Percentiles rank a stretch among this genome's conserved stretches.
These are phyloP conservation scores for Paecilomyces sp. DNA, from an alignment of 2,329 filamentous ascomycete genomes.

Conservation along the genomic window DNA sequence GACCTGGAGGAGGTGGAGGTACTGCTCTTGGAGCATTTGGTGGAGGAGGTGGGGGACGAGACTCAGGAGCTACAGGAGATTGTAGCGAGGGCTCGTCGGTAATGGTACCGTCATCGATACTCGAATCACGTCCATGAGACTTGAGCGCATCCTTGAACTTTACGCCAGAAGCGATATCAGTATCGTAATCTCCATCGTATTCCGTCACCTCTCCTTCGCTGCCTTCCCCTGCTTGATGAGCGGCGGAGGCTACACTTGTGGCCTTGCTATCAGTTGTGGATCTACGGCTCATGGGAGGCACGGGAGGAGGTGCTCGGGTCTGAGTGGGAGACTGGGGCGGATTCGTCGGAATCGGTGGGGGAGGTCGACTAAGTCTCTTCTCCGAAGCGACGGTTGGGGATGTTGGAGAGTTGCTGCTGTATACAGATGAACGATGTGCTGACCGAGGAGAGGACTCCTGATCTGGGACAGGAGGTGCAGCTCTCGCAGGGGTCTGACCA, in stretches of 20 bases:
- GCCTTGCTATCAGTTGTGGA: constrained; percentile 51
- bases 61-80: constrained; percentile 34
- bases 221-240: constrained; percentile 47
- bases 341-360: constrained; percentile 32
- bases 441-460: constrained; percentile 23
- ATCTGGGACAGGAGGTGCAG: constrained; percentile 37
- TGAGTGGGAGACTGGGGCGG: constrained; percentile 36
- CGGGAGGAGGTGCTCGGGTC: constrained; percentile 60
- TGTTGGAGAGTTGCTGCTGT: constrained; percentile 37
- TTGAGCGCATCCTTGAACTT: constrained; percentile 91
- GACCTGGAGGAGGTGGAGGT: constrained; percentile 59
- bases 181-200: constrained; percentile 97
- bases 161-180: constrained; percentile 89
- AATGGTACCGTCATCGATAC: constrained; percentile 60
- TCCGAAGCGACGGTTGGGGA: constrained; percentile 25
- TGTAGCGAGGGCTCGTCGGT: constrained; percentile 49
- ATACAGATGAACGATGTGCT: constrained; percentile 26
- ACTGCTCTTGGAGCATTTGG: constrained; percentile 54
- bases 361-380: constrained; percentile 36
- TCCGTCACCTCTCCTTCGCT: constrained; percentile 79
- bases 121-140: constrained; percentile 69
- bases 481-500: constrained; percentile 38
- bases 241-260: constrained; percentile 31
- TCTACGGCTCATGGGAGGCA: constrained; percentile 48
- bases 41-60: constrained; percentile 44